Percentiles rank a stretch among this genome's conserved stretches.
These are phyloP conservation scores for Lagerstroemia speciosa DNA, from an alignment of 345 rosid genomes.

Conservation along the genomic window DNA sequence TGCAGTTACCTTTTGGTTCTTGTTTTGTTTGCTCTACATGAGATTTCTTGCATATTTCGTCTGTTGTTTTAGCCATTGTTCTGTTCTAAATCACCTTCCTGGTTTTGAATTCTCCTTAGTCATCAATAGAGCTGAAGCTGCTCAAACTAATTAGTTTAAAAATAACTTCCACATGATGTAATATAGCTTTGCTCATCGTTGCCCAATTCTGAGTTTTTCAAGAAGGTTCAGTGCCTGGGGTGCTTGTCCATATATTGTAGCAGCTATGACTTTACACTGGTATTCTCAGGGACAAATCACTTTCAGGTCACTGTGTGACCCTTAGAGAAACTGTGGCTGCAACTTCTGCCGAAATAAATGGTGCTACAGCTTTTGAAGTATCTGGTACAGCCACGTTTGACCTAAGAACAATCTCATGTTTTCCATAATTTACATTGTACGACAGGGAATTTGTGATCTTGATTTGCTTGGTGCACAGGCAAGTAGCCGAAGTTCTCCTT, in stretches of 20 bases:
- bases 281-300: conserved; percentile 64
- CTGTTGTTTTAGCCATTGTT: background rate
- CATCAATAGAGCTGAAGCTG: background rate
- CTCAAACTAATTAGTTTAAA: background rate
- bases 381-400: conserved; percentile 41
- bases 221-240: background rate
- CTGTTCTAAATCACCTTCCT: background rate
- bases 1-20: background rate
- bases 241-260: background rate
- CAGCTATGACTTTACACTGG: background rate
- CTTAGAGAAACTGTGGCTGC: conserved; percentile 68
- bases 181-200: background rate
- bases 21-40: background rate
- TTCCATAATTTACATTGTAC: background rate
- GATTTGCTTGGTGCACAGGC: background rate
- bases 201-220: background rate
- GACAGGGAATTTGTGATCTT: background rate
- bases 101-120: background rate
- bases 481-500: background rate
- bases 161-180: background rate
- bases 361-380: conserved; percentile 80
- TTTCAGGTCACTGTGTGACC: conserved; percentile 77
- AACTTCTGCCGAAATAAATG: conserved; percentile 49
- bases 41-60: background rate
- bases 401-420: too few relatives aligned